Conservation (phyloP, 2,329 filamentous ascomycete species). For the Decorospora gaudefroyi region DNA sequence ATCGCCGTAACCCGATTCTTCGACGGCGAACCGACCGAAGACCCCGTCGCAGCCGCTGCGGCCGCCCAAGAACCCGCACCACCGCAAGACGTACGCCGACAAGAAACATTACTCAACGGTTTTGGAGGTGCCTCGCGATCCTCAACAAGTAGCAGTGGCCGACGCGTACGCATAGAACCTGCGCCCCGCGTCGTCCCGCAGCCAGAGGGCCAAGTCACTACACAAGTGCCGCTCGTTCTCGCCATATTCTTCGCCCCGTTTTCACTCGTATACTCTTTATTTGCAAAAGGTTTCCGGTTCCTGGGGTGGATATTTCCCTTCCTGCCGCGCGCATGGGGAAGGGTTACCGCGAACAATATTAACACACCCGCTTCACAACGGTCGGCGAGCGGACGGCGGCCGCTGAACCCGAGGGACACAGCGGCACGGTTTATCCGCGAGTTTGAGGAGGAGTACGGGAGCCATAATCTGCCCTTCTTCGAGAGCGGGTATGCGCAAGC, state of each 20-base stretch:
- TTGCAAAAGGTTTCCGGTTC: conserved; percentile 71
- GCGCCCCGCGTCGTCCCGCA: conserved; percentile 86
- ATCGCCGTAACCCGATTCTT: conserved; percentile 98
- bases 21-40: conserved; percentile 85
- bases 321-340: conserved; percentile 66
- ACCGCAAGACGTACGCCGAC: conserved; percentile 64
- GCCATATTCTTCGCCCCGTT: conserved; percentile 81
- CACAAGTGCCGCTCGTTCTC: conserved; percentile 74
- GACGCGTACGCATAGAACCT: conserved; percentile 58
- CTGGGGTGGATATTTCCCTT: conserved; percentile 81
- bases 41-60: conserved; percentile 74
- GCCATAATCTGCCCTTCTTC: conserved; percentile 72
- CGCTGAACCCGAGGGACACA: conserved; percentile 82
- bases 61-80: conserved; percentile 68
- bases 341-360: conserved; percentile 56
- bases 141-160: conserved; percentile 39
- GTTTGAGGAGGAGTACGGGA: conserved; percentile 91
- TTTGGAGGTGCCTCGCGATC: conserved; percentile 43
- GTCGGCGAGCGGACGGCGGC: conserved; percentile 70
- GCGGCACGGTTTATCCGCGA: conserved; percentile 87
- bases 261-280: conserved; percentile 72
- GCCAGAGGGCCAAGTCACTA: conserved; percentile 65
- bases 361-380: conserved; percentile 52
- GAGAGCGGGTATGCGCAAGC: conserved; percentile 92
- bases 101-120: conserved; percentile 70